These are phyloP conservation scores for Acer yangbiense DNA, from an alignment of 345 rosid species.

Conservation along the genomic window DNA sequence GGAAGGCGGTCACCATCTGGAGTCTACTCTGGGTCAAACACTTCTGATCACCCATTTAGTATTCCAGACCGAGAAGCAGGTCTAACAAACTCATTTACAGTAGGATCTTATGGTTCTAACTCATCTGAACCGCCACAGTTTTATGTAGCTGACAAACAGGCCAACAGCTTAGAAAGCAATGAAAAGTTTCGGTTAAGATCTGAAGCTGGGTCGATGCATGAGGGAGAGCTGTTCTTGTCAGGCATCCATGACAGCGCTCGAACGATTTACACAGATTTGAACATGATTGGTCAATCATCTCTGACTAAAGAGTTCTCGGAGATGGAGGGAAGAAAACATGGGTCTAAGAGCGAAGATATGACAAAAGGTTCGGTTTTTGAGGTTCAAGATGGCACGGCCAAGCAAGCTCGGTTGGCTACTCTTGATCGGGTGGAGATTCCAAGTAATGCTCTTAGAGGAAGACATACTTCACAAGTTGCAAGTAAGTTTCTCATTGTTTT, in stretches of 20 bases:
- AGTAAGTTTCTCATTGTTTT: slow-evolving; percentile 23
- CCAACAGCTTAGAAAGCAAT: slow-evolving; percentile 29
- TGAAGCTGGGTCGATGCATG: slow-evolving; percentile 33
- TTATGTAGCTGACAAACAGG: slow-evolving; percentile 32
- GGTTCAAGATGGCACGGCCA: slow-evolving; percentile 40
- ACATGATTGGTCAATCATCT: slow-evolving; percentile 28
- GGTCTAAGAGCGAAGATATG: slow-evolving; percentile 30
- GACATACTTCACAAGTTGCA: slow-evolving; percentile 44
- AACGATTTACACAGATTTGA: slow-evolving; percentile 34
- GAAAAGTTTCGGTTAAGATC: slow-evolving; percentile 39
- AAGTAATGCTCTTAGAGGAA: slow-evolving; percentile 28
- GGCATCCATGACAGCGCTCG: slow-evolving; percentile 31
- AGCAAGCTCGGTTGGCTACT: slow-evolving; percentile 33
- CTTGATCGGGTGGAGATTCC: slow-evolving; percentile 31
- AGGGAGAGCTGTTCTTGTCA: slow-evolving; percentile 31
- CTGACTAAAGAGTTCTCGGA: slow-evolving; percentile 35
- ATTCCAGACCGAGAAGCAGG: slow-evolving; percentile 45
- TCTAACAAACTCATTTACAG: slow-evolving; percentile 40
- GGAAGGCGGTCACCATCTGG: slow-evolving; percentile 44
- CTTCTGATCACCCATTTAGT: slow-evolving; percentile 35
- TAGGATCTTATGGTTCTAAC: slow-evolving; percentile 53
- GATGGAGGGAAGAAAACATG: slow-evolving; percentile 36
- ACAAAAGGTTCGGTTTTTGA: slow-evolving; percentile 38
- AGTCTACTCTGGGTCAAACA: slow-evolving; percentile 34
- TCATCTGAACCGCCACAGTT: slow-evolving; percentile 34